Conservation (phyloP, 257 asterid species). For the Orobanche coerulescens region DNA sequence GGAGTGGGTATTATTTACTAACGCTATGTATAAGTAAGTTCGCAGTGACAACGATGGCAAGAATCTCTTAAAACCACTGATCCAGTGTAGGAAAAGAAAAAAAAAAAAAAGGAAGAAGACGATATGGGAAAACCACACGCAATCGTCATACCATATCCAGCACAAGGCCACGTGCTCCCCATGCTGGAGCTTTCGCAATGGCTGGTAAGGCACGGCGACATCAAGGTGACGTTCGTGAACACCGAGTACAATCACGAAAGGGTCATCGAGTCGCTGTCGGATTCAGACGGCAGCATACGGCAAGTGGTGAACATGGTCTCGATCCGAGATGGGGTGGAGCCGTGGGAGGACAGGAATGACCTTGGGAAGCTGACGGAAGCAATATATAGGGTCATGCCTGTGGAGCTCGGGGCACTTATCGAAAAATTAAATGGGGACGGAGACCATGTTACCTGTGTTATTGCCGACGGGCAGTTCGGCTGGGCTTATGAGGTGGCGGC, state of each 20-base stretch:
- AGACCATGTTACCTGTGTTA: slow-evolving; percentile 34
- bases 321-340: slow-evolving; percentile 56
- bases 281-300: slow-evolving; percentile 6
- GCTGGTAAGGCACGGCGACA: slow-evolving; percentile 34
- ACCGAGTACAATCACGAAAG: slow-evolving; percentile 41
- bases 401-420: slow-evolving; percentile 37
- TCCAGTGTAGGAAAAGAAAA: too few relatives aligned
- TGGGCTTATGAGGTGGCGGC: slow-evolving; percentile 42
- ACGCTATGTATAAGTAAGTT: too few relatives aligned
- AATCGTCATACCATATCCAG: too few relatives aligned
- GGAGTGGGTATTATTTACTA: too few relatives aligned
- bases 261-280: slow-evolving; percentile 28
- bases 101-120: too few relatives aligned
- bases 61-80: too few relatives aligned
- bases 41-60: too few relatives aligned
- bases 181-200: slow-evolving; percentile 48
- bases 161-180: slow-evolving; percentile 76
- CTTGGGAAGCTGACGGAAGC: slow-evolving; percentile 25
- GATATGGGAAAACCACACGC: too few relatives aligned
- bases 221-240: slow-evolving; percentile 44
- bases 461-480: slow-evolving; percentile 41
- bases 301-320: slow-evolving; percentile 34
- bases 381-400: slow-evolving; percentile 34
- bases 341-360: slow-evolving; percentile 51
- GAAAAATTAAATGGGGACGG: slow-evolving; percentile 19